These are phyloP conservation scores for Hemileccinum rubropunctum DNA, from an alignment of 768 basidiomycete genomes.

Conservation along the genomic window DNA sequence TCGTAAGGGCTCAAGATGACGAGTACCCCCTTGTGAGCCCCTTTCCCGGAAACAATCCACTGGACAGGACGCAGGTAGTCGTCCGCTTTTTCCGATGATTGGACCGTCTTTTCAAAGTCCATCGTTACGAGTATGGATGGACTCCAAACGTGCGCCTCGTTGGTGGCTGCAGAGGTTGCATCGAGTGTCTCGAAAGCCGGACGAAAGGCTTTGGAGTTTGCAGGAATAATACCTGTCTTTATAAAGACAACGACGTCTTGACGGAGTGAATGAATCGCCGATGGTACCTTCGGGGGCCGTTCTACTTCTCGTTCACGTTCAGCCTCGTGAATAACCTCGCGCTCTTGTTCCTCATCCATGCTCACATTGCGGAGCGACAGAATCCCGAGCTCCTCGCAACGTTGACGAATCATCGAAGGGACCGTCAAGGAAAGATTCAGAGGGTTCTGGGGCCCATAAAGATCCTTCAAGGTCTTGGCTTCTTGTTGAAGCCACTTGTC, in stretches of 20 bases:
- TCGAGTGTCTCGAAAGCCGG: neutral
- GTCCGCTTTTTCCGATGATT: neutral
- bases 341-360: constrained; percentile 45
- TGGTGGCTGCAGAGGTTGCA: neutral
- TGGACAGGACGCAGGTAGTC: neutral
- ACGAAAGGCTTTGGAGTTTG: neutral
- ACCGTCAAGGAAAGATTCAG: neutral
- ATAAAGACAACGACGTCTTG: neutral
- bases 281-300: neutral
- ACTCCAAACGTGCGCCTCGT: neutral
- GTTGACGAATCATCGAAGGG: constrained; percentile 20
- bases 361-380: constrained; percentile 8
- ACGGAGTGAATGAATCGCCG: neutral
- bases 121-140: neutral
- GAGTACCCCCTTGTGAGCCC: constrained; percentile 7
- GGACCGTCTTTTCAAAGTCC: neutral
- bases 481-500: constrained; percentile 39
- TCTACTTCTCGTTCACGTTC: constrained; percentile 28
- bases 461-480: constrained; percentile 34
- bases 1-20: constrained; percentile 17
- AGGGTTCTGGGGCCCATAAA: constrained; percentile 24
- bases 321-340: constrained; percentile 14
- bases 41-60: neutral
- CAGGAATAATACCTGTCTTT: neutral
- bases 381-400: constrained; percentile 29